Conservation (phyloP, 2,329 filamentous ascomycete species). For the Hirsutella minnesotensis region DNA sequence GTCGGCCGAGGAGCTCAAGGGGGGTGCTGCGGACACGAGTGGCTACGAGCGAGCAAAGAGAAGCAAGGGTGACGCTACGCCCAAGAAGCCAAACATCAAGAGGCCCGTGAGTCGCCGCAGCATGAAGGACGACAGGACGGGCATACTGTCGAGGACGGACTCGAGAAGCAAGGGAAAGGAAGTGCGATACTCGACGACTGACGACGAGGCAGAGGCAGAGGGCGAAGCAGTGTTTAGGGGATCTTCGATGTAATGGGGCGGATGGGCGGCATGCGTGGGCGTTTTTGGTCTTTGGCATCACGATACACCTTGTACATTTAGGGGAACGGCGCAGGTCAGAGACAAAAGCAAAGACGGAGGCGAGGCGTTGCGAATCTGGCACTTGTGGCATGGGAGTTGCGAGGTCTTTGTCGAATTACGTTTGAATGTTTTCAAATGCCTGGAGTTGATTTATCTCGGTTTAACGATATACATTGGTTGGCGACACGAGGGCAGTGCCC, state of each 20-base stretch:
- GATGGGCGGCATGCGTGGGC: slow-evolving; percentile 1
- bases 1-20: slow-evolving; percentile 28
- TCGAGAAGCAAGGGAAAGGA: slow-evolving; percentile 38
- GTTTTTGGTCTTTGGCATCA: neutral
- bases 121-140: slow-evolving; percentile 26
- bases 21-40: slow-evolving; percentile 20
- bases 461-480: neutral
- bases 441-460: too few relatives aligned
- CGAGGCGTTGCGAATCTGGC: neutral
- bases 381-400: neutral
- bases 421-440: neutral
- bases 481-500: too few relatives aligned
- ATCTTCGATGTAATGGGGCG: slow-evolving; percentile 26
- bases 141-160: slow-evolving; percentile 13
- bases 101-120: slow-evolving; percentile 28
- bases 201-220: slow-evolving; percentile 20
- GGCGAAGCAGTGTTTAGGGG: slow-evolving; percentile 20
- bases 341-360: neutral
- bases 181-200: slow-evolving; percentile 23
- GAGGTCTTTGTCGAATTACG: neutral
- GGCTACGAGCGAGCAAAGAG: slow-evolving; percentile 17
- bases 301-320: neutral
- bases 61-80: slow-evolving; percentile 14
- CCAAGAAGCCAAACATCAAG: slow-evolving; percentile 15
- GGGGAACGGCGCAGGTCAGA: neutral